Base-by-base conservation (phyloP, 2,329 filamentous ascomycete species). In the Cladorrhinum sp. region DNA sequence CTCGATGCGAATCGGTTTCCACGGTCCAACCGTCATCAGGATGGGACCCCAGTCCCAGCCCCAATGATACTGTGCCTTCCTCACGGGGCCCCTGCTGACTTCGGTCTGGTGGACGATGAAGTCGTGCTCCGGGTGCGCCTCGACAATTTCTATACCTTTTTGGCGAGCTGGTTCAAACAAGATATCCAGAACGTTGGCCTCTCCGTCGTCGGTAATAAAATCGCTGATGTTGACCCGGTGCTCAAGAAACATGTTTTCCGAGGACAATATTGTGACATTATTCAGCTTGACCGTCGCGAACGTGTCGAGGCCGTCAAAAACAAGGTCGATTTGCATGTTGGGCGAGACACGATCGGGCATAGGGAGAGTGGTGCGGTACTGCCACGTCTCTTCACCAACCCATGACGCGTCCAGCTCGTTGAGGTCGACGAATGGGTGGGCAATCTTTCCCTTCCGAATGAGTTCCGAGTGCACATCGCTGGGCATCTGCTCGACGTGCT, bases 31-130 rank as follows among this genome's bases (percentile, higher is more conserved):
- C 0, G 85, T 86, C 71, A 86, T 79, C 56, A 88, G 67, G 6
- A 86, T 78, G 1, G 86, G 86, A 0, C 86, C 87, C 87, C 86
- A 89, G 67, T 90, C 86, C 86, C 86, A 90, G 3, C 87, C 86
- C 85, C 85, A 90, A 66, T 88, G 83, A 66, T 86, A 89, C 71
- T 89, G 87, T 0, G 86, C 84, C 69, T 89, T 90, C n/a, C 87
- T 76, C 0, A 85, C 80, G 2, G 79, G 79, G 12, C 84, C 72
- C 21, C 74, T 68, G 30, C 74, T 70, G 20, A 73, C 69, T 57
- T 74, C 84, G 59, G 66, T 83, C 76, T 67, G 82, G 73, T 71
- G 84, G 62, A 71, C 83, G 69, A 72, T 79, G 73, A 82, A 86
- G 4, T 75, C 77, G 56, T 66, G 63, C 39, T 68, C 65, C 23